Evolutionary conservation across 2,329 filamentous ascomycete genomes (phyloP).

Genomic region (Sclerotinia subarctica): DNA sequence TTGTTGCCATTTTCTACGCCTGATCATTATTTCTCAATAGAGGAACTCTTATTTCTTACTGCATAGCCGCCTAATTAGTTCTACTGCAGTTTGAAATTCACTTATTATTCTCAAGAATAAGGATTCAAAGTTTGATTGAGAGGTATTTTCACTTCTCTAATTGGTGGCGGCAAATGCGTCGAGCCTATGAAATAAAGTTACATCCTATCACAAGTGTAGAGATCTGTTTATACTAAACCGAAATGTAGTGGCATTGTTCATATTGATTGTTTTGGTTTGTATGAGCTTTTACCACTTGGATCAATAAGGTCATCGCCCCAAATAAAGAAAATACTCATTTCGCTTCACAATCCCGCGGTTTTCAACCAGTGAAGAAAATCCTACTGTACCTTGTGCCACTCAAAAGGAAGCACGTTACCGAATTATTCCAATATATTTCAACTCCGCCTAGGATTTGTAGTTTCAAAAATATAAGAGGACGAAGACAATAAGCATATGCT

Average conservation of each 20-base stretch:
- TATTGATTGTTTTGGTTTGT: background rate
- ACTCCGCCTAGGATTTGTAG: background rate
- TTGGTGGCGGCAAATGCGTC: background rate
- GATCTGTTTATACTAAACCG: background rate
- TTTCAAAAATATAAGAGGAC: background rate
- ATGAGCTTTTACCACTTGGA: background rate
- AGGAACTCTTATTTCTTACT: background rate
- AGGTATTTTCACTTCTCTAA: background rate
- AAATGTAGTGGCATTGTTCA: background rate
- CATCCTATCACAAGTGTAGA: background rate
- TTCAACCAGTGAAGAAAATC: background rate
- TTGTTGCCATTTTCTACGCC: background rate
- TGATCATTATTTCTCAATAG: background rate
- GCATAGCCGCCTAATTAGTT: background rate
- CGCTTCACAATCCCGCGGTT: background rate
- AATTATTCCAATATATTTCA: background rate
- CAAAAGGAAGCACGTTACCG: background rate
- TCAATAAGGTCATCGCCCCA: constrained; percentile 4
- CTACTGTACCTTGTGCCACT: constrained; percentile 1
- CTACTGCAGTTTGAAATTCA: background rate
- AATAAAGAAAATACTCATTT: background rate
- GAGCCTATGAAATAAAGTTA: background rate
- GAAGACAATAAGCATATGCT: background rate
- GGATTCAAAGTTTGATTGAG: constrained; percentile 2
- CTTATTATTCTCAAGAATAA: background rate